Conservation (phyloP, 768 basidiomycete genomes). For the Dentipellis fragilis region DNA sequence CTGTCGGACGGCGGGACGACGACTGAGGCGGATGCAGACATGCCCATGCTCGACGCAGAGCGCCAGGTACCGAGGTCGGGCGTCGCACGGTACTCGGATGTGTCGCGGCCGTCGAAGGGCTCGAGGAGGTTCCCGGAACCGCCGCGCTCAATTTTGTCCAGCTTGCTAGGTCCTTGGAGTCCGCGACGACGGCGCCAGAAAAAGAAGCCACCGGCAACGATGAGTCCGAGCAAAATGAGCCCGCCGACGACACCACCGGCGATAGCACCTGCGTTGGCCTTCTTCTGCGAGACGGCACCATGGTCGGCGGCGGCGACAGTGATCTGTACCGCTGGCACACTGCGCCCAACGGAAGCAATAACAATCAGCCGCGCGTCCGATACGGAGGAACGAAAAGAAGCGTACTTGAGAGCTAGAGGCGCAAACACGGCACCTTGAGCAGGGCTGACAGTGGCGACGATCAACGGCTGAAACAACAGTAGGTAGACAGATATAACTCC, state of each 20-base stretch:
- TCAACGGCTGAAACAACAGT: too few species aligned
- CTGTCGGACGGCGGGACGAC: background rate
- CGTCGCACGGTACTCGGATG: background rate
- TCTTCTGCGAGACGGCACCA: background rate
- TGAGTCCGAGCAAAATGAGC: background rate
- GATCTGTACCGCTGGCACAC: too few species aligned
- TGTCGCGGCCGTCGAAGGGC: background rate
- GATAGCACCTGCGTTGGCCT: constrained; percentile 4
- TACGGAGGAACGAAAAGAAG: background rate
- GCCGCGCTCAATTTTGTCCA: background rate
- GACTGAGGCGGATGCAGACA: background rate
- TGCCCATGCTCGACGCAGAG: background rate
- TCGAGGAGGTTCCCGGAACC: background rate
- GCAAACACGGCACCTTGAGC: constrained; percentile 17
- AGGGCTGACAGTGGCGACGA: constrained; percentile 7
- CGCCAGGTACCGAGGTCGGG: background rate
- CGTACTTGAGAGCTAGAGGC: constrained; percentile 15
- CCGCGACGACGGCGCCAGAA: constrained; percentile 2
- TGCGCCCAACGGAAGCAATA: too few species aligned
- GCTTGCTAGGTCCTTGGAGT: background rate
- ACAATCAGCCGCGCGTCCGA: too few species aligned
- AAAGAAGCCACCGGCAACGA: background rate
- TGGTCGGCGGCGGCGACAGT: too few species aligned
- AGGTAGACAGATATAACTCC: background rate
- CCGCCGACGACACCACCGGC: constrained; percentile 10